Evolutionary conservation across 257 asterid genomes (phyloP), one percentile per base, ranked within the genome.

Genomic region (Paraleonurus japonicus): DNA sequence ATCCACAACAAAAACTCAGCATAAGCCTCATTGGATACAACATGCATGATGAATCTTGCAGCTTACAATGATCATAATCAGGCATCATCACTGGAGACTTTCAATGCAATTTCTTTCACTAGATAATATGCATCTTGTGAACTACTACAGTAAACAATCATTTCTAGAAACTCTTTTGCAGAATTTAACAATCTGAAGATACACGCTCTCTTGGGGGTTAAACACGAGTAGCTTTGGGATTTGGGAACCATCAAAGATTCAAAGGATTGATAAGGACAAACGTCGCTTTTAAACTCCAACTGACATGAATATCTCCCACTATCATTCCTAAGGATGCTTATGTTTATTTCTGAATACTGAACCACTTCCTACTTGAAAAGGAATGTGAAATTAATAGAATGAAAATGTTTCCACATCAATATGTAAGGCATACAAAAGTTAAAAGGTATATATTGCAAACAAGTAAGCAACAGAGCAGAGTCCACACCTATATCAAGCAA

Each of bases 401-500:
- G 7, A 64, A 61, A 57, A 24, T 7, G 67, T 17, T 57, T 3
- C 51, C 57, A 61, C 27, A 39, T 43, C 66, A 66, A 64, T 39
- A 51, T 62, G 58, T 59, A 68, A 45, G 57, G 64, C 7, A 39
- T 45, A 35, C 12, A 54, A 17, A 28, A 48, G 13, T 6, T 19
- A 51, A 15, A 58, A 2, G n/a, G n/a, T n/a, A n/a, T 33, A 32
- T 23, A 75, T 11, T 22, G 63, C 24, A 58, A 50, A 60, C 27
- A 55, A 54, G 65, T 61, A 30, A 69, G 45, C 73, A 69, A 74
- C 66, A 64, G 65, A 62, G 66, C 45, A 51, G 43, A 78, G 37
- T 54, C 17, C 39, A 15, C 76, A 69, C 43, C 41, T 67, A 51
- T 15, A 41, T 39, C 37, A 66, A 65, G 54, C 75, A 45, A 23